Conservation (phyloP, 1,284 basidiomycete genomes). For the Caloboletus firmus region DNA sequence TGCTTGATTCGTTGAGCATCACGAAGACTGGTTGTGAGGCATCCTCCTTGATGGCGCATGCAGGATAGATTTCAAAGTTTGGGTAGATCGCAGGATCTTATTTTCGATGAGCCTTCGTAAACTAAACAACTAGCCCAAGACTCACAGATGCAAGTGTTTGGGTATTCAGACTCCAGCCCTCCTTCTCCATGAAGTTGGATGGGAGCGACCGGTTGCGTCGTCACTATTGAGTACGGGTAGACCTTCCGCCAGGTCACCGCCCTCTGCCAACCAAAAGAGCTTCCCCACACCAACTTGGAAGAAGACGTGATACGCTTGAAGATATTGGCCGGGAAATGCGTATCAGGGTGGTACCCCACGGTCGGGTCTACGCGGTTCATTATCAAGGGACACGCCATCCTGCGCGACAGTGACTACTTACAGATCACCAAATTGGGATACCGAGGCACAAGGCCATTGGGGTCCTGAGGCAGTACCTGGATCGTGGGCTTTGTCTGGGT, state of each 20-base stretch:
- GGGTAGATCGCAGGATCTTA: constrained; percentile 34
- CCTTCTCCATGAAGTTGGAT: constrained; percentile 13
- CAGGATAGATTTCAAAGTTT: constrained; percentile 32
- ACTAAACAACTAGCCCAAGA: background rate
- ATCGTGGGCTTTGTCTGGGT: constrained; percentile 1
- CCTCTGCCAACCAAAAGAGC: constrained; percentile 25
- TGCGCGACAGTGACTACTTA: constrained; percentile 22
- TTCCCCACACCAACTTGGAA: constrained; percentile 12
- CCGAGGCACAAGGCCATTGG: constrained; percentile 6
- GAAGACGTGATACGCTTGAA: background rate
- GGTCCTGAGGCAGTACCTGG: constrained; percentile 4
- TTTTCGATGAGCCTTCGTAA: constrained; percentile 3
- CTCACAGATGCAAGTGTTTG: constrained; percentile 28
- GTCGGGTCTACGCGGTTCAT: constrained; percentile 34
- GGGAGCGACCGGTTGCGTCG: background rate
- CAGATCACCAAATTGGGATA: constrained; percentile 41
- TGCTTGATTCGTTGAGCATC: background rate
- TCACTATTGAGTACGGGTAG: constrained; percentile 19
- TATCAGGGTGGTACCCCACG: constrained; percentile 42
- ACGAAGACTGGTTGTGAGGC: constrained; percentile 1
- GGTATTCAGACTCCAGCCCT: constrained; percentile 19
- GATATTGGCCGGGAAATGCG: constrained; percentile 34
- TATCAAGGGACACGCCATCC: constrained; percentile 3
- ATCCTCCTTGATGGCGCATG: constrained; percentile 5
- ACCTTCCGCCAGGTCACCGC: constrained; percentile 15